Evolutionary conservation across 352 stramenopile species (phyloP), one percentile per base, ranked within the genome.

Genomic region (Phytophthora melonis): DNA sequence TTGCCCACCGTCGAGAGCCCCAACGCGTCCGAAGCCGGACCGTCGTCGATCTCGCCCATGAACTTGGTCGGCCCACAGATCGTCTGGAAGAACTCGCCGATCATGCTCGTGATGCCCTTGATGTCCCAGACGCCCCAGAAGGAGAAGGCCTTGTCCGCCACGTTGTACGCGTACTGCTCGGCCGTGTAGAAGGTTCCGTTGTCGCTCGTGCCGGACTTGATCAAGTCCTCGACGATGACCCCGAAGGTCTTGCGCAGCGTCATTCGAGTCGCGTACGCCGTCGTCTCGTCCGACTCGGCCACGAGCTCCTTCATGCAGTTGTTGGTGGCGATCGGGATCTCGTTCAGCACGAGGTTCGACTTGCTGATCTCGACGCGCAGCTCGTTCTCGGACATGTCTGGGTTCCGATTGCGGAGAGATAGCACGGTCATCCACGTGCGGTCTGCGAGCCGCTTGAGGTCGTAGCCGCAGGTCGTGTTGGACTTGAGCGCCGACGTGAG

Each of bases 11-110:
- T 49, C 7, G 52, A 45, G 3, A 68, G 9, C 2, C 73, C 79
- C 10, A 88, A 23, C 0, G 79, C 78, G 3, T 76, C 30, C 4
- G 70, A 60, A 0, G 69, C 57, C 0, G 58, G 39, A 5, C 81
- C 81, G 19, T 82, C 74, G 52, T 86, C 81, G 52, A 88, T 77
- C 23, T 85, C 70, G 3, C 79, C 74, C 5, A 85, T 36, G 45
- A 82, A 74, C 5, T 74, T 64, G 5, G 81, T 86, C 0, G 78
- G 78, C 3, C 81, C 76, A 53, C 81, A 88, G 47, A 88, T 84
- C 10, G 81, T 78, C 66, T 88, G 73, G 16, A 84, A 70, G 60
- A 78, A 88, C 65, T 83, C 79, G 27, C 76, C 72, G 1, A 72
- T 62, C 58, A 88, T 56, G 5, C 45, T 61, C 0, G 74, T 78